Evolutionary conservation across 345 rosid genomes (phyloP).

Genomic region (Hibiscus mutabilis): DNA sequence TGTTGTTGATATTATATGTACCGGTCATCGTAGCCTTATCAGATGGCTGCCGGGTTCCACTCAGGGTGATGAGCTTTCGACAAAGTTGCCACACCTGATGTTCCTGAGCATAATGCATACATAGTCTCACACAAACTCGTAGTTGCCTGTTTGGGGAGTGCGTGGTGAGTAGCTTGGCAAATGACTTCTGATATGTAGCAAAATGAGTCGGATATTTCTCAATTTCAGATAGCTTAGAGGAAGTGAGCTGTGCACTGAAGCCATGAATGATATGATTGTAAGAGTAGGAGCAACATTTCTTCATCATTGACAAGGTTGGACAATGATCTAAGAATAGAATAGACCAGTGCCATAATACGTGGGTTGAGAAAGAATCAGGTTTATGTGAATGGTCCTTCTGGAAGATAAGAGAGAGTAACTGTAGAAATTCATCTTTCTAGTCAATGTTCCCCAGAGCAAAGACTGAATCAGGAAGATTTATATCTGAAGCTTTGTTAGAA

Average conservation of each 20-base stretch:
- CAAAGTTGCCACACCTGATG: constrained; percentile 40
- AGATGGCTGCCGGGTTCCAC: constrained; percentile 40
- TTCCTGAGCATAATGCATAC: constrained; percentile 28
- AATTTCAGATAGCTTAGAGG: too few species aligned
- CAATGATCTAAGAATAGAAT: too few species aligned
- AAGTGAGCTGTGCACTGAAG: too few species aligned
- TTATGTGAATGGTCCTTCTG: not conserved
- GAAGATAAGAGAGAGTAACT: not conserved
- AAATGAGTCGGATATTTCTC: constrained; percentile 24
- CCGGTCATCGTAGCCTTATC: constrained; percentile 52
- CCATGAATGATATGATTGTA: too few species aligned
- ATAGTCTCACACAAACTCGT: constrained; percentile 28
- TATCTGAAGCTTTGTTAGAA: too few species aligned
- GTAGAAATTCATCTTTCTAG: not conserved
- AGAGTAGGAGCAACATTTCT: too few species aligned
- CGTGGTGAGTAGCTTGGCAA: not conserved
- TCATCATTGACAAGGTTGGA: too few species aligned
- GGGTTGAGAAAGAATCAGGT: too few species aligned
- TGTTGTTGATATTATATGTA: constrained; percentile 28
- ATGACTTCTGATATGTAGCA: constrained; percentile 17
- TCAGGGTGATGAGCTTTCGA: constrained; percentile 35
- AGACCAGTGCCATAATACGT: too few species aligned
- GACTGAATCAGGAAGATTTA: not conserved
- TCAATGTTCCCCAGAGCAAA: not conserved
- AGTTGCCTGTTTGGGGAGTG: constrained; percentile 20